Base-by-base conservation (phyloP, 495 filamentous ascomycete genomes). In the Penicillium salamii region DNA sequence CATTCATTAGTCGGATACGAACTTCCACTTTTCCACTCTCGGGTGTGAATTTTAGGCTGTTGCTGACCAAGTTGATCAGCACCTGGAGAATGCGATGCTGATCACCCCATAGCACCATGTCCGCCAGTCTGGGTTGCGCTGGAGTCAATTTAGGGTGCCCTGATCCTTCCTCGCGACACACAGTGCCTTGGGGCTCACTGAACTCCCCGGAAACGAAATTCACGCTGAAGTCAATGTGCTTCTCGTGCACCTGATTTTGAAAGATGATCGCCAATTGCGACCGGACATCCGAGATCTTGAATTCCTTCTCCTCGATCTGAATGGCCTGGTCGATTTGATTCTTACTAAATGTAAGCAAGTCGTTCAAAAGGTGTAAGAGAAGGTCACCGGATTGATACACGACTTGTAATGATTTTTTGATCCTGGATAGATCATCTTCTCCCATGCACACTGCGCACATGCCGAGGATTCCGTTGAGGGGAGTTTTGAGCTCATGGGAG, bases 401-500 rank as follows among this genome's bases (percentile, higher is more conserved):
- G 26, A 90, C 86, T 37, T 89, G 85, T 6, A 97, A 70, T 4
- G 86, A 90, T 45, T 88, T 80, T 67, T 90, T 90, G 51, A 96
- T 82, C 44, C 85, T 81, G 13, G 67, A 62, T 6, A 87, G 65
- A 53, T 95, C 88, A 23, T 91, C 85, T 59, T 96, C 91, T 46
- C 88, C 85, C 88, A 95, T 90, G 61, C 87, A 93, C 1, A 93
- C 87, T 0, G 90, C 87, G 54, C 84, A 89, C 90, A 96, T 96
- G 41, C 91, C 91, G 24, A 97, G 70, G 54, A 97, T 96, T 2
- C 89, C 91, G 59, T 97, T 97, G 18, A 96, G 67, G 0, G 91
- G 91, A 2, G 91, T 96, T 63, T 95, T 91, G 12, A 97, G 76
- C 63, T 96, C 91, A 61, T 97, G 91, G 3, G 90, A 95, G 21